Evolutionary conservation across 1,284 basidiomycete genomes (phyloP).

Genomic region (Tetrapyrgos nigripes): DNA sequence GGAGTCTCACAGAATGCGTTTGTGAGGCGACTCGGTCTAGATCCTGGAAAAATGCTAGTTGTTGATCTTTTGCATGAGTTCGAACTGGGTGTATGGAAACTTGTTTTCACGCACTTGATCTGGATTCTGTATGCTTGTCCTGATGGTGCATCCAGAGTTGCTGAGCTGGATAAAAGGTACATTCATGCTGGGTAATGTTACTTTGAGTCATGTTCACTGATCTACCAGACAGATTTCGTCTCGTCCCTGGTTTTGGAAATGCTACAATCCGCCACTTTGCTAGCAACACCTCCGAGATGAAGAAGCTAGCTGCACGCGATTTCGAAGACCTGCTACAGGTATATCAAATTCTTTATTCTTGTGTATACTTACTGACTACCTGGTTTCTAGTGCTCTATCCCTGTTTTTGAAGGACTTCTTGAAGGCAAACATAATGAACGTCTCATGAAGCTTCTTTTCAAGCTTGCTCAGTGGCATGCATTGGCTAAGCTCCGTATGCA

Average conservation of each 20-base stretch:
- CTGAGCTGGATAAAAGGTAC: conserved; percentile 6
- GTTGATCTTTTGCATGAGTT: conserved; percentile 45
- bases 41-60: conserved; percentile 34
- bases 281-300: conserved; percentile 36
- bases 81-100: conserved; percentile 45
- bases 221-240: conserved; percentile 25
- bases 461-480: conserved; percentile 34
- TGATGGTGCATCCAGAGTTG: conserved; percentile 5
- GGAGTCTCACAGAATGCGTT: conserved; percentile 37
- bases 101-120: conserved; percentile 37
- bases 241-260: conserved; percentile 29
- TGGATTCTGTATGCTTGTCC: conserved; percentile 32
- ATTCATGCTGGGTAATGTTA: background rate
- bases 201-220: background rate
- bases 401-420: conserved; percentile 35
- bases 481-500: conserved; percentile 37
- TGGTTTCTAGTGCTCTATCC: conserved; percentile 35
- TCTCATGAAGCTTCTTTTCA: conserved; percentile 28
- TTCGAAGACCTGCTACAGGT: conserved; percentile 42
- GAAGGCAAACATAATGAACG: conserved; percentile 22
- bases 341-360: background rate
- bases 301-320: conserved; percentile 37
- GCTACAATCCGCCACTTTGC: conserved; percentile 33
- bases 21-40: conserved; percentile 24
- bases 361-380: background rate